Evolutionary conservation across 805 yeast species (phyloP), one percentile per base, ranked within the genome.

Genomic region (Ogataea ganodermae): DNA sequence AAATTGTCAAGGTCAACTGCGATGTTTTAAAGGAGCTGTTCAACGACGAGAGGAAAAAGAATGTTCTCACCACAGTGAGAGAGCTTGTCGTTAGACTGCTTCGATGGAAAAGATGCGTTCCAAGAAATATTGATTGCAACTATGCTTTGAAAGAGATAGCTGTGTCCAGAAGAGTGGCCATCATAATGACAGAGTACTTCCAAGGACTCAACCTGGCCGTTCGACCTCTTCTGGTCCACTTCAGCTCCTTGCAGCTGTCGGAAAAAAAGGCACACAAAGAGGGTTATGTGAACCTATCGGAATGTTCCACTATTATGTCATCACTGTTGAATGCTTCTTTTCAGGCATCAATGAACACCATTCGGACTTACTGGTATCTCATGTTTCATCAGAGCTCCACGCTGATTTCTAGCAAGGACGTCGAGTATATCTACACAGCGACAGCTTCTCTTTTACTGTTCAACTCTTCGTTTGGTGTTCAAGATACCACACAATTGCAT

Each of bases 201-300:
- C 89, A 84, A 61, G 90, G 89, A 35, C 76, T 84, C 65, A 84
- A 84, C 58, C 63, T 84, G 39, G 89, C 89, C 0, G 86, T 84
- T 1, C 67, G 91, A 45, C 90, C 89, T 3, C 68, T 84, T 28
- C 66, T 84, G 39, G 81, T 84, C 55, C 89, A 84, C 59, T 83
- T 83, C 59, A 82, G 86, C 0, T 77, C 83, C 14, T 73, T 80
- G 45, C 85, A 83, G 55, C 60, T 84, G 38, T 44, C 61, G 55
- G 30, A 37, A 12, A 48, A 24, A 8, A 26, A 42, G 6, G 39
- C 26, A n/a, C 62, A 68, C 23, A 76, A 76, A 51, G 75, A 74
- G 48, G 14, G 22, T 8, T 55, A 46, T 28, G 75, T 83, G 39
- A 85, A 84, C 58, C 64, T 84, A 46, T 76, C 83, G 30, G 74